Evolutionary conservation across 2,329 filamentous ascomycete species (phyloP).

Genomic region (Trichophaea hybrida): DNA sequence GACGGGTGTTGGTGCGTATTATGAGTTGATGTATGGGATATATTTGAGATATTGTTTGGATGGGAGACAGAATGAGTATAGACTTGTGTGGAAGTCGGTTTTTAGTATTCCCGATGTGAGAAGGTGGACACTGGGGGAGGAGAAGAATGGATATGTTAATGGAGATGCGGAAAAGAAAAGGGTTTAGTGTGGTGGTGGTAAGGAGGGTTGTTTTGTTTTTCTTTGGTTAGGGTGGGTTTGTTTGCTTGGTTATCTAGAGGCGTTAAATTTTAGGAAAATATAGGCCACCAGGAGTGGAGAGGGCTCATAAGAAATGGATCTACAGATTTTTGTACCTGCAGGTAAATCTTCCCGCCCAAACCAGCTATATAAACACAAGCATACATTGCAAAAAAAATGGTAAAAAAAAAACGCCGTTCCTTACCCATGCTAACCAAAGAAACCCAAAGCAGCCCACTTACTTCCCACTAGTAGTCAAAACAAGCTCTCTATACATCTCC

Average conservation of each 20-base stretch:
- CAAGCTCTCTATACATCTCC: slow-evolving; percentile 85
- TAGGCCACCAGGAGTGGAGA: no score
- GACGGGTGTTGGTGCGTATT: slow-evolving; percentile 70
- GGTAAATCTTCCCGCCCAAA: not conserved
- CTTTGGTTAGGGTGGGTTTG: not conserved
- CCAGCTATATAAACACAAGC: not conserved
- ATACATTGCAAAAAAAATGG: not conserved
- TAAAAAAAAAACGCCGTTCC: not conserved
- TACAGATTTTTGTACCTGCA: not conserved
- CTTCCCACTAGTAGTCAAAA: slow-evolving; percentile 60
- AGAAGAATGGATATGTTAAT: slow-evolving; percentile 1
- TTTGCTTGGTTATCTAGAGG: not conserved
- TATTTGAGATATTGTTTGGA: slow-evolving; percentile 68
- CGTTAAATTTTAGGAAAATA: no score
- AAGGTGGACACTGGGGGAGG: not conserved
- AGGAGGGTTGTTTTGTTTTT: not conserved
- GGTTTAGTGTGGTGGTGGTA: not conserved
- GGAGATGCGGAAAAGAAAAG: slow-evolving; percentile 1
- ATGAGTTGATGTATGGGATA: slow-evolving; percentile 66
- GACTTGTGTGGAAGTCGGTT: slow-evolving; percentile 52
- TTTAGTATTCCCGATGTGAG: slow-evolving; percentile 40
- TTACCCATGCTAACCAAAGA: not conserved
- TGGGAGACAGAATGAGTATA: slow-evolving; percentile 55
- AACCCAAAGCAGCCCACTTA: not conserved
- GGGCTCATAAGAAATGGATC: not conserved